Evolutionary conservation across 2,329 filamentous ascomycete genomes (phyloP), one percentile per base, ranked within the genome.

Genomic region (Alternaria viburni): DNA sequence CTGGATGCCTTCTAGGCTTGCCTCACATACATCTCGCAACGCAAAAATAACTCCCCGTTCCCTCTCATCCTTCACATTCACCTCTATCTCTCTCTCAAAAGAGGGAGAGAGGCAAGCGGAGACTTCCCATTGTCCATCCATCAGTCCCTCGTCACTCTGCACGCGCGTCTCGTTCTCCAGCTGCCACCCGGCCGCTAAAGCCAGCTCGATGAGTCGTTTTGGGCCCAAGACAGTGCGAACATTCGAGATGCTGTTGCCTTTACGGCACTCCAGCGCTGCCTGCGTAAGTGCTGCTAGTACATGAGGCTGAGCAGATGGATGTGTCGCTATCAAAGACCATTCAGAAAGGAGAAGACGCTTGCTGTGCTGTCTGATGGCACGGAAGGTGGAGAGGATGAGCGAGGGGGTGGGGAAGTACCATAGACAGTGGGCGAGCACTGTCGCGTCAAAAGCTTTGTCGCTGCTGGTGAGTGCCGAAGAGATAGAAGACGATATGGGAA

Each of bases 391-490:
- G 0, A 72, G 62, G 4, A 86, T 74, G 11, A 77, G 66, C 0
- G 69, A 65, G 0, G 79, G 79, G 1, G 79, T 80, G 15, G 77
- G 67, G 67, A 88, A 87, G 70, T 88, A 88, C 83, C 84, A 88
- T 26, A 86, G 78, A 66, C 80, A 83, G 72, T 88, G 86, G 17
- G 78, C 78, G 36, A 88, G 77, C 4, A 88, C 82, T 3, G 81
- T 79, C 21, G 78, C 81, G 63, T 86, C 83, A 74, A 82, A 86
- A 5, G 41, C n/a, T 11, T 56, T 62, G 21, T 17, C 62, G 7
- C 47, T 61, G 17, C 32, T 56, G 5, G 59, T 59, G 6, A 64
- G 61, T 5, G 50, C 61, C n/a, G 58, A 55, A 52, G 49, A 62
- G 28, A 28, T 23, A 41, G 60, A 44, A 52, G 55, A 44, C 9